Percentiles rank a stretch among this genome's conserved stretches.
These are phyloP conservation scores for Cytospora schulzeri DNA, from an alignment of 2,329 filamentous ascomycete genomes.

Conservation along the genomic window DNA sequence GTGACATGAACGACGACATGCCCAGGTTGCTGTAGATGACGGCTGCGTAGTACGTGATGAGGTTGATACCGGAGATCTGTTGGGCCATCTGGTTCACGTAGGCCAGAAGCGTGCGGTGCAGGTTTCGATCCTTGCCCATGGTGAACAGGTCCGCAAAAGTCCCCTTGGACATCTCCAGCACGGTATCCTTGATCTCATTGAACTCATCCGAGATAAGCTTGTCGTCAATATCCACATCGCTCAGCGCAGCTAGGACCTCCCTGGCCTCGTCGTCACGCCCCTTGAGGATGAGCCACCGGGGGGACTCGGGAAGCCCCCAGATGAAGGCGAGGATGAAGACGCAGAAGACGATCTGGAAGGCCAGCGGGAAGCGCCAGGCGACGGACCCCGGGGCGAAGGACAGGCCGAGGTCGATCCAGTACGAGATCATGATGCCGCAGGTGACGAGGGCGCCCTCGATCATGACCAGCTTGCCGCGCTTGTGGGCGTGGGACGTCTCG, in stretches of 20 bases:
- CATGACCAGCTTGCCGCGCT: conserved; percentile 63
- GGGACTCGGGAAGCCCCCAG: conserved; percentile 55
- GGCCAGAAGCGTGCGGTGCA: conserved; percentile 32
- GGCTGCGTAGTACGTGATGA: conserved; percentile 35
- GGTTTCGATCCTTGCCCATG: conserved; percentile 29
- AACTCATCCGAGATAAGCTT: conserved; percentile 58
- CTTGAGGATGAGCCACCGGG: conserved; percentile 49
- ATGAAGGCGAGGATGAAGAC: conserved; percentile 58
- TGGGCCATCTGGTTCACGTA: conserved; percentile 29
- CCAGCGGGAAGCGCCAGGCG: conserved; percentile 63
- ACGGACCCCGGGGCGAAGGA: conserved; percentile 53
- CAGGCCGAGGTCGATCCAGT: conserved; percentile 63
- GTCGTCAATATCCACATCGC: conserved; percentile 47
- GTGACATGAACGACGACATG: conserved; percentile 55
- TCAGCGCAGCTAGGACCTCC: conserved; percentile 46
- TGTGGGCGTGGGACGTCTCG: conserved; percentile 59
- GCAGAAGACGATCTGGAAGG: conserved; percentile 60
- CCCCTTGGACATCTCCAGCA: conserved; percentile 55
- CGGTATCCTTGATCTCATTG: conserved; percentile 58
- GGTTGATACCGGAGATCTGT: conserved; percentile 35
- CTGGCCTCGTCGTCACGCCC: conserved; percentile 47
- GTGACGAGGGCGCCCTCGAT: conserved; percentile 62
- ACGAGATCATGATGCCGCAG: conserved; percentile 57
- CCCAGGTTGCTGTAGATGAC: conserved; percentile 42
- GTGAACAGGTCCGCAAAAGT: conserved; percentile 30